Evolutionary conservation across 2,329 filamentous ascomycete species (phyloP).

Genomic region (Epichloe brachyelytri): DNA sequence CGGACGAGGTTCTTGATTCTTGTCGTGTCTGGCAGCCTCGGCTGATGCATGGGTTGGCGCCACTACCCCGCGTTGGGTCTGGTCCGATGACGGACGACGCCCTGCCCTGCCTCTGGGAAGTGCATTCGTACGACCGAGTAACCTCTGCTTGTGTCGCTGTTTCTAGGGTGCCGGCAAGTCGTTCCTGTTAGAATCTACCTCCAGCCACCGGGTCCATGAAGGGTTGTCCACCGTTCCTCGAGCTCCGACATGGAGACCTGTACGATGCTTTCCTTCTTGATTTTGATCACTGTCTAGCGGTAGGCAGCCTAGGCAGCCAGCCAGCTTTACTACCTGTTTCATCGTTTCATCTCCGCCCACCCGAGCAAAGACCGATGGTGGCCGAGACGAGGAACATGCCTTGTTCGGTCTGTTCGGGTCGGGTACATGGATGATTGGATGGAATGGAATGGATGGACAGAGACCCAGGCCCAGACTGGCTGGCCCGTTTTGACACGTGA

Average conservation of each 20-base stretch:
- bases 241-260: no score
- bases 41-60: background rate
- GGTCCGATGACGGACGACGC: slow-evolving; percentile 1
- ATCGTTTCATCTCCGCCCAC: slow-evolving; percentile 15
- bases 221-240: no score
- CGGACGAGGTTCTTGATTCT: background rate
- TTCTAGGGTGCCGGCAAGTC: background rate
- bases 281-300: background rate
- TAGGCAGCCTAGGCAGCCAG: no score
- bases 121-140: background rate
- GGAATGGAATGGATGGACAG: no score
- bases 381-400: slow-evolving; percentile 12
- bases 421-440: no score
- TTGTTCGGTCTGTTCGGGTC: no score
- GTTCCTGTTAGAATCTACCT: background rate
- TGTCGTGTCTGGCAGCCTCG: background rate
- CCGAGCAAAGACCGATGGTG: slow-evolving; percentile 22
- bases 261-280: background rate
- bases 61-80: slow-evolving; percentile 1
- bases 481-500: slow-evolving; percentile 19
- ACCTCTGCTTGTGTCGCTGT: background rate
- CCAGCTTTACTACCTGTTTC: background rate
- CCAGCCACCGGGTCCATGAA: background rate
- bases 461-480: slow-evolving; percentile 4
- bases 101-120: background rate